Evolutionary conservation across 306 rosid species (phyloP).

Genomic region (Cucurbita pepo): DNA sequence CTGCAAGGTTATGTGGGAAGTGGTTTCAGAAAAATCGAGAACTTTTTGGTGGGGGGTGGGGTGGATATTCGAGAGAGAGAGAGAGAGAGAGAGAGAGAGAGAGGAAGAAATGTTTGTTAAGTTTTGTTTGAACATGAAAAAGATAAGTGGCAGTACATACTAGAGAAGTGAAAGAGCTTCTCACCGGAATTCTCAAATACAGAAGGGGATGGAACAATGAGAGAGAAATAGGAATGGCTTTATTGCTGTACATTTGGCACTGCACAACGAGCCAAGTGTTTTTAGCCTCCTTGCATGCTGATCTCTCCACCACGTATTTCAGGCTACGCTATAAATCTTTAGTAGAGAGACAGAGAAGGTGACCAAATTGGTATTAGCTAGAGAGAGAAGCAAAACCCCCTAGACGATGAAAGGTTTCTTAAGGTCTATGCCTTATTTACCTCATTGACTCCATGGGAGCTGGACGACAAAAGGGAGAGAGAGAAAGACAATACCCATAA

Average conservation of each 20-base stretch:
- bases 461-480: background rate
- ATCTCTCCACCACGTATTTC: constrained; percentile 5
- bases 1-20: background rate
- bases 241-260: background rate
- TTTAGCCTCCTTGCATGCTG: constrained; percentile 7
- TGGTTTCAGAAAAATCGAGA: background rate
- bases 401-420: background rate
- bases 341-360: background rate
- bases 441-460: background rate
- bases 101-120: background rate
- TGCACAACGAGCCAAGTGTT: background rate
- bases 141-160: constrained; percentile 2
- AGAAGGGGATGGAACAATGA: background rate
- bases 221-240: background rate
- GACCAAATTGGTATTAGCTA: background rate
- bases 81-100: too few relatives aligned
- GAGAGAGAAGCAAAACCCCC: background rate
- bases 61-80: background rate
- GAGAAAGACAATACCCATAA: background rate
- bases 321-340: background rate
- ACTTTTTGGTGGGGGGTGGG: background rate
- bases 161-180: constrained; percentile 10
- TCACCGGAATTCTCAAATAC: background rate
- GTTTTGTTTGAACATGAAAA: constrained; percentile 2
- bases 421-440: background rate